phyloP scores from a whole-genome alignment of 1,284 basidiomycete species.

The Moniliophthora roreri region DNA sequence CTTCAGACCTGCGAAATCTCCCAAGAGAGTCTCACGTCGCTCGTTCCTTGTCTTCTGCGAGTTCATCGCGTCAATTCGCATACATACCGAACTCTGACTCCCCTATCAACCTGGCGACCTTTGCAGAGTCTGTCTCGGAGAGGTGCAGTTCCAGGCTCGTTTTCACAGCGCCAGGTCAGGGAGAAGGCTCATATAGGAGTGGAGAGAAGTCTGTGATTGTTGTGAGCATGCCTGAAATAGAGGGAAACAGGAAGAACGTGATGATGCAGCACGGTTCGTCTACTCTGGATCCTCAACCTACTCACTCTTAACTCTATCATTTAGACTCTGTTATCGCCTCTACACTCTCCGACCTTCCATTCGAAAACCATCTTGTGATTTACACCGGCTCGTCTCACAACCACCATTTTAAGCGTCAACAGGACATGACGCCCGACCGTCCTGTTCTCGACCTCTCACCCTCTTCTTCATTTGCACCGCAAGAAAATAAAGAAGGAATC shows the following conservation, averaged over 20 bases:
- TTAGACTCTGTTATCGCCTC: slow-evolving; percentile 41
- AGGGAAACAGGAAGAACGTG: slow-evolving; percentile 39
- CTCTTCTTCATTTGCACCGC: slow-evolving; percentile 20
- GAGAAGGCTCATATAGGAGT: slow-evolving; percentile 30
- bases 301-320: slow-evolving; percentile 14
- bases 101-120: slow-evolving; percentile 28
- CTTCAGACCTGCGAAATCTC: slow-evolving; percentile 65
- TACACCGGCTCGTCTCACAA: slow-evolving; percentile 53
- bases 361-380: slow-evolving; percentile 60
- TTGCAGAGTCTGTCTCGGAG: slow-evolving; percentile 43
- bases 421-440: slow-evolving; percentile 25
- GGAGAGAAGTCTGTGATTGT: slow-evolving; percentile 55
- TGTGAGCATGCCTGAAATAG: slow-evolving; percentile 53
- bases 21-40: slow-evolving; percentile 49
- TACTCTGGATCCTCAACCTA: background rate
- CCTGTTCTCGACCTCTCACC: slow-evolving; percentile 21
- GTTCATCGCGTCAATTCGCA: slow-evolving; percentile 60
- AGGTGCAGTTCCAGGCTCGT: slow-evolving; percentile 53
- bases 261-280: slow-evolving; percentile 55
- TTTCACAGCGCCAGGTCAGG: slow-evolving; percentile 36
- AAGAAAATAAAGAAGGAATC: slow-evolving; percentile 52
- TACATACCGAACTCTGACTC: slow-evolving; percentile 42
- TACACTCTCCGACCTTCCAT: slow-evolving; percentile 45
- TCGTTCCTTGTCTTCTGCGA: slow-evolving; percentile 42
- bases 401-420: slow-evolving; percentile 39